Evolutionary conservation across 306 rosid species (phyloP), one percentile per base, ranked within the genome.

Genomic region (Styphnolobium japonicum): DNA sequence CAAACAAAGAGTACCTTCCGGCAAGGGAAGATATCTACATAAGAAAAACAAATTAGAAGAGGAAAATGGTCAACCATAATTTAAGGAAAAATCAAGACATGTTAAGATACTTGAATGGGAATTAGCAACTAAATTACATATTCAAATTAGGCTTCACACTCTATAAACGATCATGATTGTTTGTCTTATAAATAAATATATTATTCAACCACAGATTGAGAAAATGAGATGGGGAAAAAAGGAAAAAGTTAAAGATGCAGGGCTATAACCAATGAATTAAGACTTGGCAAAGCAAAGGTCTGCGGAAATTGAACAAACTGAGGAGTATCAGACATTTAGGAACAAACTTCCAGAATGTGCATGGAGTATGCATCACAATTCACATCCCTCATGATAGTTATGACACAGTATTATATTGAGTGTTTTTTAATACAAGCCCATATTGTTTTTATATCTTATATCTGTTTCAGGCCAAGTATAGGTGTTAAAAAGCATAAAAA

Each of bases 1-100:
- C 85, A 93, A 87, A 80, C 93, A 86, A 45, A 93, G 98, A 46
- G 92, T 86, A 60, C 88, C 90, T 43, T 88, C 86, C 1, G 94
- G 90, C 88, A 93, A 78, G 55, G 86, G 83, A 77, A 91, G 82
- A 87, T 78, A 85, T 85, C 98, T 91, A 16, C 51, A 68, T 0
- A 29, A 63, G 56, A 45, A 45, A 31, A 55, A 43, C 10, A 55
- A 68, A 27, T 31, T 42, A 49, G 22, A 36, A 12, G 25, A 52
- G 40, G 36, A 19, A 37, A 81, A 60, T 11, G 43, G 45, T 65
- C 63, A 73, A 81, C 51, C 63, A 39, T 71, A 7, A 31, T 72
- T 72, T 23, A 55, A 19, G 53, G 39, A 55, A 39, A 51, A 52
- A 52, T 19, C 21, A 55, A 19, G 53, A 22, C 15, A 36, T 5